Base-by-base conservation (phyloP, 768 basidiomycete species). In the Podaxis sp. region DNA sequence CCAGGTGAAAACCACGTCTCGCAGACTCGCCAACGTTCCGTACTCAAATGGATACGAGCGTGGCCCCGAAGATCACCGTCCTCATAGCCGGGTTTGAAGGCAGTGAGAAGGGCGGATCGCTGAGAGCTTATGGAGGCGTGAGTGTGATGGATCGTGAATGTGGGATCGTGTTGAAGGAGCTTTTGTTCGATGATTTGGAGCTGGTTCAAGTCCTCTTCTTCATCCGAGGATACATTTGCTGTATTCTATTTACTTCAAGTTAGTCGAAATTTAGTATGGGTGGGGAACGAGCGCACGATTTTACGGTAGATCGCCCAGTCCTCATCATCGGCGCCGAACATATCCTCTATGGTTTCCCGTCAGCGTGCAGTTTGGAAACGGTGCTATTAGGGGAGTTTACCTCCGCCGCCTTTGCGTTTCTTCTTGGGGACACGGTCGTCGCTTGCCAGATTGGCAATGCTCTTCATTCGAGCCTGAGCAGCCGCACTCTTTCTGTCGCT, bases 231-330 rank as follows among this genome's bases (percentile, higher is more conserved):
- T 10, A 76, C 79, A 0, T 83, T 81, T 3, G 86, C 80, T 3
- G 81, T 84, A 68, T 91, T 91, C 90, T 92, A 32, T 36, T 14
- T 10, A 32, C 23, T 32, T 6, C 16, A 55, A 25, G 21, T 27
- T 51, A 50, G 32, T 50, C 14, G 35, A 4, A 28, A 13, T 28
- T 36, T 13, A 14, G 18, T 9, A 36, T 16, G 47, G 36, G 28
- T 44, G 47, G 51, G 46, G 2, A 32, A 28, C 5, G 2, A 9
- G 23, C 84, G 64, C 70, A 95, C 95, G 61, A 99, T 95, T 74
- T 98, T 95, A 64, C 96, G 91, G 70, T 98, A 98, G 61, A 98
- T 94, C 0, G 89, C 89, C 95, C 96, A 98, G 69, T 98, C 96
- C 5, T 90, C 94, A 69, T 98, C 95, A 65, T 96, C 89, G 16